These are phyloP conservation scores for Neonectria magnoliae DNA, from an alignment of 2,329 filamentous ascomycete species.

Conservation along the genomic window DNA sequence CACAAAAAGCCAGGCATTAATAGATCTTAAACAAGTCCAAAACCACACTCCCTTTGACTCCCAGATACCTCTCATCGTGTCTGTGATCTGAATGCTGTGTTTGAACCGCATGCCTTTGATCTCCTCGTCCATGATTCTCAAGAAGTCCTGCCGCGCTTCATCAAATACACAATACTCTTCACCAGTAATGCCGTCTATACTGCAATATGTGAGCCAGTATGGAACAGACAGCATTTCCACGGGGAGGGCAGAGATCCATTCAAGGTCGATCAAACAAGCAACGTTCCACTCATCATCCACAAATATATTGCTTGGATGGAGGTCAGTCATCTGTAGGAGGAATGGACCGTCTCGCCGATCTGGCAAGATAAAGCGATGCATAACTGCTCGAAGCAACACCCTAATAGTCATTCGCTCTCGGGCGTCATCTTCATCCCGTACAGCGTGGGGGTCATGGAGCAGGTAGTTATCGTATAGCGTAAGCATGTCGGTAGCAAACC, in stretches of 20 bases:
- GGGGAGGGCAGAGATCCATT: conserved; percentile 47
- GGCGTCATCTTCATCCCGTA: conserved; percentile 40
- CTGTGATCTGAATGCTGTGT: conserved; percentile 28
- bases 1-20: conserved; percentile 34
- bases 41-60: conserved; percentile 38
- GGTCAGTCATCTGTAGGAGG: conserved; percentile 44
- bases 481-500: neutral
- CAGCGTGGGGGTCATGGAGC: conserved; percentile 42
- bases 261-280: conserved; percentile 46
- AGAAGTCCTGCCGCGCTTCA: conserved; percentile 23
- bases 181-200: conserved; percentile 31
- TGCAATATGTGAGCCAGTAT: conserved; percentile 45
- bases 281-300: conserved; percentile 49
- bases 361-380: conserved; percentile 41
- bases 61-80: conserved; percentile 27
- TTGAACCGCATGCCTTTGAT: neutral
- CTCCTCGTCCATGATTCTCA: conserved; percentile 30
- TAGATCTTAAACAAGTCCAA: conserved; percentile 31
- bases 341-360: conserved; percentile 40
- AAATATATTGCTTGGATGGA: conserved; percentile 49
- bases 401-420: conserved; percentile 42
- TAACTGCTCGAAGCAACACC: conserved; percentile 39
- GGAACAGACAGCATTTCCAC: conserved; percentile 45
- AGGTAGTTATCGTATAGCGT: conserved; percentile 29
- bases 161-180: conserved; percentile 30